Conservation (phyloP, 768 basidiomycete genomes). For the Termitomyces sp. region DNA sequence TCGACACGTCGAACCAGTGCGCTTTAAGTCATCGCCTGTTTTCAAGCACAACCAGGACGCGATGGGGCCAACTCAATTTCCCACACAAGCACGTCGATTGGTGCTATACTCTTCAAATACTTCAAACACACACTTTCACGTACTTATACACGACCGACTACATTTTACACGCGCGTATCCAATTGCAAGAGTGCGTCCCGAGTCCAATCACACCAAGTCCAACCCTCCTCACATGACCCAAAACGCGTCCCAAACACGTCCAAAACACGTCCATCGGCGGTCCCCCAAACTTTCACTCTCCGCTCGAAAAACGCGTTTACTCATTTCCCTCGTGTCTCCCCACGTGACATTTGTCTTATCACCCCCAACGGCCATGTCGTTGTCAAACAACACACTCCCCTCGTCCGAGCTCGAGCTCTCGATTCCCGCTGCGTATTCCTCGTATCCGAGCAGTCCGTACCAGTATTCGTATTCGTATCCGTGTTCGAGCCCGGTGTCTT, state of each 20-base stretch:
- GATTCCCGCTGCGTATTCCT: slow-evolving; percentile 10
- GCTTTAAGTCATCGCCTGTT: no score
- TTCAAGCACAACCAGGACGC: no score
- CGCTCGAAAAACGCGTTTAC: slow-evolving; percentile 43
- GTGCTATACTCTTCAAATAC: no score
- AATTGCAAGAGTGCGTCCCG: no score
- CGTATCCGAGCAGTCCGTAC: slow-evolving; percentile 7
- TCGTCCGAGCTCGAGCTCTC: slow-evolving; percentile 23
- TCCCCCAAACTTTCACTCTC: slow-evolving; percentile 28
- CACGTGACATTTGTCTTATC: slow-evolving; percentile 48
- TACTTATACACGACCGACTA: no score
- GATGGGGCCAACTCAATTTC: no score
- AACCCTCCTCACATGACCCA: slow-evolving; percentile 25
- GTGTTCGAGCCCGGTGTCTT: slow-evolving; percentile 1
- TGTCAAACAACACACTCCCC: slow-evolving; percentile 25
- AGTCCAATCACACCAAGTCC: no score
- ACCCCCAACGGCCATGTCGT: slow-evolving; percentile 40
- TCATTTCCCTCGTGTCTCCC: slow-evolving; percentile 9
- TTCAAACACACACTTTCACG: no score
- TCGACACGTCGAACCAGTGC: no score
- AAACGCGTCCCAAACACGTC: slow-evolving; percentile 22
- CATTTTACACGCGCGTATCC: no score
- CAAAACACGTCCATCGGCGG: slow-evolving; percentile 28
- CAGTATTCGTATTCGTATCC: slow-evolving; percentile 16
- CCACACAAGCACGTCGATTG: no score